These are phyloP conservation scores for Combretum micranthum DNA, from an alignment of 345 rosid genomes.

Conservation along the genomic window DNA sequence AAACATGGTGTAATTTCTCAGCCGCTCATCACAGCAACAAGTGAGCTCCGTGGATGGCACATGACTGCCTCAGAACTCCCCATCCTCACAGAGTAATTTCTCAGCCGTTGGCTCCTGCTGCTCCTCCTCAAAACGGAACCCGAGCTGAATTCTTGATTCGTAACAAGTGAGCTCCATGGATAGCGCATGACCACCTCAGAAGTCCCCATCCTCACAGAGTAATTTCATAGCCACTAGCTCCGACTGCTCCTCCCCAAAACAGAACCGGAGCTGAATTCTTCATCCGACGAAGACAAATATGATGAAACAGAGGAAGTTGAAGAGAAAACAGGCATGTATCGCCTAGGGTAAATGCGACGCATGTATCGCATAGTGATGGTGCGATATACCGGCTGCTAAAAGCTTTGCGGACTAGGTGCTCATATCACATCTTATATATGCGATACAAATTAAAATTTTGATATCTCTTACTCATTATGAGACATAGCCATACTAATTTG, in stretches of 20 bases:
- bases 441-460: too few species aligned
- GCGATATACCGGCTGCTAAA: too few species aligned
- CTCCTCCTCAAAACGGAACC: neutral
- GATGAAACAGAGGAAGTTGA: slow-evolving; percentile 18
- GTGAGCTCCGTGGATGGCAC: slow-evolving; percentile 51
- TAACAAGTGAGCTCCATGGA: slow-evolving; percentile 53
- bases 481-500: too few species aligned
- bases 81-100: slow-evolving; percentile 22
- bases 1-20: slow-evolving; percentile 40
- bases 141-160: slow-evolving; percentile 12
- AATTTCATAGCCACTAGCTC: slow-evolving; percentile 19
- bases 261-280: slow-evolving; percentile 25
- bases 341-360: too few species aligned
- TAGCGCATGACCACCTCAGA: slow-evolving; percentile 37
- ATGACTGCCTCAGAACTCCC: slow-evolving; percentile 35
- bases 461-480: too few species aligned
- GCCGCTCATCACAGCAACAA: slow-evolving; percentile 56
- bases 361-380: too few species aligned
- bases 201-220: slow-evolving; percentile 25
- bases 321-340: too few species aligned
- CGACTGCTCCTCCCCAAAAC: neutral
- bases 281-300: slow-evolving; percentile 32
- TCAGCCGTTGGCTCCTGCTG: slow-evolving; percentile 13
- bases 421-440: too few species aligned
- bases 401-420: too few species aligned